These are phyloP conservation scores for Schizophyllum commune DNA, from an alignment of 1,284 basidiomycete species.

Conservation along the genomic window DNA sequence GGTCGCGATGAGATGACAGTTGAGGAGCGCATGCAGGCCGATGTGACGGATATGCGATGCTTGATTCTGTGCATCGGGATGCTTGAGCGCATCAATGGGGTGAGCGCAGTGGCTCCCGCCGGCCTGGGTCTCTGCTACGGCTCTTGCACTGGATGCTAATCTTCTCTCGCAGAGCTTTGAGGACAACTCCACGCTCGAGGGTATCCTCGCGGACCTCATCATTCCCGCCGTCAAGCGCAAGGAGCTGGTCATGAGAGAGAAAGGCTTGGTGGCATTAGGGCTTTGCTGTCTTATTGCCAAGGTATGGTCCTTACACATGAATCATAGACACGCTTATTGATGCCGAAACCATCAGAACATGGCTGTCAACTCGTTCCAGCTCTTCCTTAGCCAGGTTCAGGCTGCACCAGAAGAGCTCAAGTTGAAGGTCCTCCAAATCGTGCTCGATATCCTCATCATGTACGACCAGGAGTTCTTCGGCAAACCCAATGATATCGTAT, in stretches of 20 bases:
- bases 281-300: slow-evolving; percentile 88
- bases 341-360: too few relatives aligned
- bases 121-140: too few relatives aligned
- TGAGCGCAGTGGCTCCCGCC: too few relatives aligned
- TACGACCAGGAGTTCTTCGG: slow-evolving; percentile 77
- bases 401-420: slow-evolving; percentile 73
- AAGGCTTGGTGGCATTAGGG: slow-evolving; percentile 81
- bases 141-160: slow-evolving; percentile 11
- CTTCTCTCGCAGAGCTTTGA: slow-evolving; percentile 62
- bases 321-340: slow-evolving; percentile 3
- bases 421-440: slow-evolving; percentile 74
- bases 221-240: slow-evolving; percentile 88
- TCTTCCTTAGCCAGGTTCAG: slow-evolving; percentile 85
- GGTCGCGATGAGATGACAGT: slow-evolving; percentile 41
- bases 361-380: slow-evolving; percentile 85
- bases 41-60: slow-evolving; percentile 76
- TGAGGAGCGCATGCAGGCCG: slow-evolving; percentile 53
- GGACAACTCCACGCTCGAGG: slow-evolving; percentile 91
- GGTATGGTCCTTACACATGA: slow-evolving; percentile 25
- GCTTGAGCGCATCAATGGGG: slow-evolving; percentile 86
- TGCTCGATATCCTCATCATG: slow-evolving; percentile 89
- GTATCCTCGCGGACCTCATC: slow-evolving; percentile 84
- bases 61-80: slow-evolving; percentile 86
- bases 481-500: slow-evolving; percentile 44
- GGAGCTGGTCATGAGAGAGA: slow-evolving; percentile 77